phyloP scores from a whole-genome alignment of 1,284 basidiomycete species.

The Wallemia ichthyophaga region DNA sequence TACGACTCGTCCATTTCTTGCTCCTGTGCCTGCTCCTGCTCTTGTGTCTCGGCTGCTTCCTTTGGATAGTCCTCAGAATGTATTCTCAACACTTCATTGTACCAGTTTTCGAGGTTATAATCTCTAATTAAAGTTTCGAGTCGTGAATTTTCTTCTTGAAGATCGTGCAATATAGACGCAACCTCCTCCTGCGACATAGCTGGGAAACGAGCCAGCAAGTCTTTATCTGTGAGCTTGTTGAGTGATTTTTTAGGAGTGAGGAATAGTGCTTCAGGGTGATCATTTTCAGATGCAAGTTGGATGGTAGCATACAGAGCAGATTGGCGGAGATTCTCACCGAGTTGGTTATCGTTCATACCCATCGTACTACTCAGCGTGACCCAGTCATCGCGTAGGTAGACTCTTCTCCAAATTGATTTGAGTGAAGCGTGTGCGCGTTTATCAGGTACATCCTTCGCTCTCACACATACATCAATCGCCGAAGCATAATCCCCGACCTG shows the following conservation, averaged over 20 bases:
- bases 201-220: background rate
- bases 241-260: background rate
- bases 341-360: conserved; percentile 35
- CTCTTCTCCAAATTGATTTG: conserved; percentile 11
- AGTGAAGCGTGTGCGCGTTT: conserved; percentile 5
- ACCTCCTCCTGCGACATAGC: background rate
- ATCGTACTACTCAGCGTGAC: conserved; percentile 28
- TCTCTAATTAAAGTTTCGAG: background rate
- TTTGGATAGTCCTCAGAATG: background rate
- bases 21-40: background rate
- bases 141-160: background rate
- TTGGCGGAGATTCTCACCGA: conserved; percentile 29
- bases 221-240: background rate
- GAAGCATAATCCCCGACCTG: conserved; percentile 17
- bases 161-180: background rate
- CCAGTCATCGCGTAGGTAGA: conserved; percentile 12
- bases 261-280: background rate
- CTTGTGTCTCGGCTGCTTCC: background rate
- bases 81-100: background rate
- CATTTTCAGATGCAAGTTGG: conserved; percentile 8
- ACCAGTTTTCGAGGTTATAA: background rate
- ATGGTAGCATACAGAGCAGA: conserved; percentile 40
- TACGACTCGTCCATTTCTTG: background rate
- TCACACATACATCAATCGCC: conserved; percentile 19
- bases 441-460: conserved; percentile 10